Percentiles rank a stretch among this genome's conserved stretches.
Conservation (phyloP, 139 green algal species). For the Microglena sp. region DNA sequence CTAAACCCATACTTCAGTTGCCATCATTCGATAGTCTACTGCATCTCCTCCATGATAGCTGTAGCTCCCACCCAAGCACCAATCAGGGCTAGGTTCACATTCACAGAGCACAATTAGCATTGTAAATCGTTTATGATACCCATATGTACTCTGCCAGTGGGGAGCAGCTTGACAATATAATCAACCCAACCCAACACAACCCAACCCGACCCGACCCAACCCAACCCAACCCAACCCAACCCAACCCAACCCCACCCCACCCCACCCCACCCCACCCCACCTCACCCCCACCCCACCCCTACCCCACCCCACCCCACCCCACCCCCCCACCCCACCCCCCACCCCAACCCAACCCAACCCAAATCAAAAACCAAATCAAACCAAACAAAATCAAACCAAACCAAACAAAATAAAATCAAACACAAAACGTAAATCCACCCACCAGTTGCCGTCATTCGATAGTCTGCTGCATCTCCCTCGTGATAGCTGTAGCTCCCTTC, state of each 20-base stretch:
- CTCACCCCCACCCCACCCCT: background rate
- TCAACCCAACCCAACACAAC: too few species aligned
- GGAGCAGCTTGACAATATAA: too few species aligned
- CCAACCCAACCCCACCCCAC: background rate
- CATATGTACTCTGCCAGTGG: too few species aligned
- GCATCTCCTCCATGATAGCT: too few species aligned
- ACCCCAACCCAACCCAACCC: background rate
- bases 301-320: background rate
- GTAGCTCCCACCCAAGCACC: too few species aligned
- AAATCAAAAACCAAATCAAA: background rate
- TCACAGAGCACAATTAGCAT: too few species aligned
- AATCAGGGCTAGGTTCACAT: too few species aligned
- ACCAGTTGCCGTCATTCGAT: conserved; percentile 66
- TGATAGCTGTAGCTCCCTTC: conserved; percentile 70
- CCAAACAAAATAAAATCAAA: background rate
- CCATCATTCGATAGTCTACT: too few species aligned
- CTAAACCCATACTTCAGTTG: too few species aligned
- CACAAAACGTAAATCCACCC: background rate
- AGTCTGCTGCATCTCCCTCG: conserved; percentile 72
- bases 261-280: background rate
- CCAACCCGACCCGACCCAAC: too few species aligned
- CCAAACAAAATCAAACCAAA: background rate
- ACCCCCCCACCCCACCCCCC: background rate
- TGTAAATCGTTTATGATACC: too few species aligned
- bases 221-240: too few species aligned